Evolutionary conservation across 371 early-diverging fungal genomes (phyloP).

Genomic region (Mortierella sp.): DNA sequence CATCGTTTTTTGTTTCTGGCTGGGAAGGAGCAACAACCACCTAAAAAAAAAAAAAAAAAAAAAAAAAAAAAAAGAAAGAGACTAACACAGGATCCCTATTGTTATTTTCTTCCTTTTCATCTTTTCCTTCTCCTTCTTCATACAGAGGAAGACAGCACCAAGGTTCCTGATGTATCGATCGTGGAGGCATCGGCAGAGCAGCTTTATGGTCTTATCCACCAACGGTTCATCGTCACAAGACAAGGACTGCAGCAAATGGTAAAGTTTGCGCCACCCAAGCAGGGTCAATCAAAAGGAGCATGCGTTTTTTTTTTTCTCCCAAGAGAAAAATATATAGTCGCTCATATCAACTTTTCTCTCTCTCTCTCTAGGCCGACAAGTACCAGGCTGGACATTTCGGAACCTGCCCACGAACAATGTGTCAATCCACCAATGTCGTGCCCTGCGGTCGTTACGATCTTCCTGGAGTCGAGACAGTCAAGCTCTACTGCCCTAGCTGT

Average conservation of each 20-base stretch:
- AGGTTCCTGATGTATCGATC: conserved; percentile 50
- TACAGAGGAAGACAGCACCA: conserved; percentile 53
- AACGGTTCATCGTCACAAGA: conserved; percentile 82
- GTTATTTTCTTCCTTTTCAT: background rate
- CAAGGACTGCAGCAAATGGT: conserved; percentile 85
- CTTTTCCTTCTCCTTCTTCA: background rate
- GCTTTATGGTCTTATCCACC: conserved; percentile 87
- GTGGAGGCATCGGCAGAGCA: conserved; percentile 64
- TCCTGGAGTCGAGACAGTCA: conserved; percentile 68
- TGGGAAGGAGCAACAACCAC: too few relatives aligned
- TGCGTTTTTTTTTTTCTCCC: conserved; percentile 5
- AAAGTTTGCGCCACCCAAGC: conserved; percentile 3
- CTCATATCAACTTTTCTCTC: background rate
- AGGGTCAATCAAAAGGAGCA: background rate
- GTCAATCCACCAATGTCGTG: conserved; percentile 78
- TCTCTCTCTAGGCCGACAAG: conserved; percentile 65
- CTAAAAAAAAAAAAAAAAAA: too few relatives aligned
- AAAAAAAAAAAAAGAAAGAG: too few relatives aligned
- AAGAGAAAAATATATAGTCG: background rate
- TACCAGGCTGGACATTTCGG: conserved; percentile 86
- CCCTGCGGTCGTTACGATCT: conserved; percentile 87
- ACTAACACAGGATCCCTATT: background rate
- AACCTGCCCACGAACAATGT: conserved; percentile 83
- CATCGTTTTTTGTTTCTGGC: conserved; percentile 23
- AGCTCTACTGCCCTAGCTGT: conserved; percentile 86